Conservation (phyloP, 768 basidiomycete genomes). For the Dentipellis sp. region DNA sequence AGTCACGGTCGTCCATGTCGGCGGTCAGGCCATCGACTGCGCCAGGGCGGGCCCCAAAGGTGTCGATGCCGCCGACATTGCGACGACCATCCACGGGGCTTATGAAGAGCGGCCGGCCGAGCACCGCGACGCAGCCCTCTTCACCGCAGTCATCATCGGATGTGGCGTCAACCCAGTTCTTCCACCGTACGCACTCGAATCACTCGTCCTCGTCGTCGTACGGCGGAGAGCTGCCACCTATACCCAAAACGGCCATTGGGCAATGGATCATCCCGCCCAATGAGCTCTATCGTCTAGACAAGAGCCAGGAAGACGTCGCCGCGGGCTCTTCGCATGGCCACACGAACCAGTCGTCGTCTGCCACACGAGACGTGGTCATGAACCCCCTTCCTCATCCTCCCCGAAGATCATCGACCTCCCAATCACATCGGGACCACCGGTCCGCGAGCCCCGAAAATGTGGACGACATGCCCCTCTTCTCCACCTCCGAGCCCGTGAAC, state of each 20-base stretch:
- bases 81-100: conserved; percentile 2
- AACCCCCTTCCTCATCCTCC: neutral
- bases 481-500: conserved; percentile 36
- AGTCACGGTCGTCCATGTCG: conserved; percentile 18
- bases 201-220: conserved; percentile 53
- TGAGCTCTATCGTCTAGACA: conserved; percentile 37
- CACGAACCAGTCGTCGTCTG: neutral
- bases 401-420: neutral
- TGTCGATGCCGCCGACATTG: neutral
- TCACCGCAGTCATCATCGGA: conserved; percentile 53
- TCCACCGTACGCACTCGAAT: conserved; percentile 31
- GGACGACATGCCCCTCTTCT: conserved; percentile 38
- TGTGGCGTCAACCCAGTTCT: conserved; percentile 44
- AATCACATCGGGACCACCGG: too few species aligned
- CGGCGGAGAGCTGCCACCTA: conserved; percentile 32
- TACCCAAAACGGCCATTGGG: conserved; percentile 26
- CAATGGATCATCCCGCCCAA: conserved; percentile 49
- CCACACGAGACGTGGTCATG: neutral
- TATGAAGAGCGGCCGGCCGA: conserved; percentile 25
- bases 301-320: neutral
- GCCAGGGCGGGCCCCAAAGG: conserved; percentile 11
- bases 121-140: conserved; percentile 36
- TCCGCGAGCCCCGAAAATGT: too few species aligned
- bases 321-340: neutral
- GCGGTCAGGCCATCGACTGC: conserved; percentile 17